Base-by-base conservation (phyloP, 768 basidiomycete genomes). In the Rhodocollybia butyracea region DNA sequence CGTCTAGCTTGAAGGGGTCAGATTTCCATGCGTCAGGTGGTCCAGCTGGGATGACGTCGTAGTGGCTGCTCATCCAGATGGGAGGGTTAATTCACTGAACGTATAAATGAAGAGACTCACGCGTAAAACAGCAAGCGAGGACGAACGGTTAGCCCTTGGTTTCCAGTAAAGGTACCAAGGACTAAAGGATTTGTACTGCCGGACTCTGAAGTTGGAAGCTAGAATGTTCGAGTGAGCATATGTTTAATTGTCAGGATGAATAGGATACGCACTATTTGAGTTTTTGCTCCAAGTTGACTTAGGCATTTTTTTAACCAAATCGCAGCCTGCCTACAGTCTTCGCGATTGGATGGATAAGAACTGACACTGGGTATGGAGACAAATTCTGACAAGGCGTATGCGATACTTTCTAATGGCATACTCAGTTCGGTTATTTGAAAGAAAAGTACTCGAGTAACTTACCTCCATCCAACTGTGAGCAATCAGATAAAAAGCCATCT, bases 21-120 rank as follows among this genome's bases (percentile, higher is more conserved):
- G 88, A 85, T 21, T 78, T 71, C 96, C 96, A 98, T 12, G 86
- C 83, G 5, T 81, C 74, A 10, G 74, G 69, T 0, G 83, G 84
- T n/a, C n/a, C n/a, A 0, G 94, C 94, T 0, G 88, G 76, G 46
- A 98, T 91, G n/a, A 98, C 92, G 62, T 99, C 97, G 72, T 98
- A 99, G 68, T 99, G 97, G 2, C 92, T 92, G 46, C 8, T 6
- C 15, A 38, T 46, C 48, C 45, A 55, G n/a, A 55, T 34, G 26
- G 46, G 17, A 22, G 30, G 48, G 27, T 26, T n/a, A 51, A 26
- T 8, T 32, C 21, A 31, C 57, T 36, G 21, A 21, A 48, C 15
- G 15, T 3, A 10, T 48, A 47, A 22, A 11, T 34, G 34, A 52
- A 27, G n/a, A 26, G 22, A 61, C 77, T 24, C 63, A 90, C 86